Conservation (phyloP, 306 rosid species). For the Glycine tomentella region DNA sequence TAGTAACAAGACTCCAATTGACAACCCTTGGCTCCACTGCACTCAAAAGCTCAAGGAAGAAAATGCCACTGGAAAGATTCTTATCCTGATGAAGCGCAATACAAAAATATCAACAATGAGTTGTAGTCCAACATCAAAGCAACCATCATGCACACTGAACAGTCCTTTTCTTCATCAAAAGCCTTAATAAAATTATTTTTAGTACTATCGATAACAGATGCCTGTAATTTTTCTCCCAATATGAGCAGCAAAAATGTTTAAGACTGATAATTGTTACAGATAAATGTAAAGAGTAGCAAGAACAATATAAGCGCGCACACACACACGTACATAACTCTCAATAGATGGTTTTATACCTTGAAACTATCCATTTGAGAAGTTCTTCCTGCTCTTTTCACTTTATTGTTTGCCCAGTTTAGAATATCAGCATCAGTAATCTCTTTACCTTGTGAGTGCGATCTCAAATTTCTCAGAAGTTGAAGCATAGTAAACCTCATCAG, state of each 20-base stretch:
- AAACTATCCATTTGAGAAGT: constrained; percentile 89
- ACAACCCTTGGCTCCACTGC: constrained; percentile 98
- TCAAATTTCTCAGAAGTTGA: constrained; percentile 91
- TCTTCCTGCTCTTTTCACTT: constrained; percentile 83
- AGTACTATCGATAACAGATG: no score
- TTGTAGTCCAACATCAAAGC: constrained; percentile 15
- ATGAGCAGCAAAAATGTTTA: constrained; percentile 27
- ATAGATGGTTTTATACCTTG: constrained; percentile 65
- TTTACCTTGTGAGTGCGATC: constrained; percentile 93
- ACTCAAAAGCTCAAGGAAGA: constrained; percentile 97
- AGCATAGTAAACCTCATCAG: constrained; percentile 96
- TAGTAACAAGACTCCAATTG: constrained; percentile 94
- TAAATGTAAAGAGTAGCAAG: constrained; percentile 31
- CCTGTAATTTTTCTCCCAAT: no score
- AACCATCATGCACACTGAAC: no score
- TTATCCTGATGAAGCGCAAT: constrained; percentile 69
- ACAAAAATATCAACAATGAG: constrained; percentile 30
- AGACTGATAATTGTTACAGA: constrained; percentile 8
- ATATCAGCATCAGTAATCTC: constrained; percentile 94
- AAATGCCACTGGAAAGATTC: constrained; percentile 84
- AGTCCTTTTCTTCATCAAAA: no score
- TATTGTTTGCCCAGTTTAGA: constrained; percentile 90
- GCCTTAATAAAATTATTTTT: no score
- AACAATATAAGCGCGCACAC: neutral
- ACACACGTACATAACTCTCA: neutral